Conservation (phyloP, 495 filamentous ascomycete species). For the Aspergillus affinis region DNA sequence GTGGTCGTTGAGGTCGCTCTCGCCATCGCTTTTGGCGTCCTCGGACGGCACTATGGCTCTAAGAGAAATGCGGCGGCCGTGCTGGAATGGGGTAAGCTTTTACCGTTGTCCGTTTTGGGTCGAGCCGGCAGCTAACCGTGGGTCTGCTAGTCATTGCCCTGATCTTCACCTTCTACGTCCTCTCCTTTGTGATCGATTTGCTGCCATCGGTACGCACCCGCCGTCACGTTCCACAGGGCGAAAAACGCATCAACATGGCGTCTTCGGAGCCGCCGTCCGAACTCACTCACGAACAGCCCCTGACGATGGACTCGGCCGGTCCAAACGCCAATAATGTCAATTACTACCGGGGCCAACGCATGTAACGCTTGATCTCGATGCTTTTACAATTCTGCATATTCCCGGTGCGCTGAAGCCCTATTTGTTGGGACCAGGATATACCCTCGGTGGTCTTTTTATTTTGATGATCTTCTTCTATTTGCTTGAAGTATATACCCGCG, state of each 20-base stretch:
- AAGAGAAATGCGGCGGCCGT: conserved; percentile 57
- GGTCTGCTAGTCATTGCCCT: conserved; percentile 67
- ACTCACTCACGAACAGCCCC: conserved; percentile 35
- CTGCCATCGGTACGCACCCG: conserved; percentile 73
- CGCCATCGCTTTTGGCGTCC: conserved; percentile 61
- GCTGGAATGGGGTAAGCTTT: conserved; percentile 63
- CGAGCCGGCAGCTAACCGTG: conserved; percentile 4
- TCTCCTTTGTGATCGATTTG: conserved; percentile 87
- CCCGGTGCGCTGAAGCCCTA: not conserved
- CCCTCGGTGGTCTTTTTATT: not conserved
- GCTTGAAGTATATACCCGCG: not conserved
- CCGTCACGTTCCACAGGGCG: conserved; percentile 45
- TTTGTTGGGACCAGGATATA: not conserved
- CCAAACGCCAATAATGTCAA: conserved; percentile 27
- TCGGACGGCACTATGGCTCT: conserved; percentile 32
- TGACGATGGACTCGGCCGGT: conserved; percentile 41
- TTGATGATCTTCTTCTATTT: not conserved
- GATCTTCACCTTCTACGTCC: conserved; percentile 85
- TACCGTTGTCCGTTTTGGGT: not conserved
- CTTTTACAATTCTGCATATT: not conserved
- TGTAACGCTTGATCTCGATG: conserved; percentile 10
- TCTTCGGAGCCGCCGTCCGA: conserved; percentile 12
- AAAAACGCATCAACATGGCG: conserved; percentile 34
- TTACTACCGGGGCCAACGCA: conserved; percentile 33
- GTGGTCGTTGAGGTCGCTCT: conserved; percentile 76